Conservation (phyloP, 2,329 filamentous ascomycete species). For the Diaporthe helianthi region DNA sequence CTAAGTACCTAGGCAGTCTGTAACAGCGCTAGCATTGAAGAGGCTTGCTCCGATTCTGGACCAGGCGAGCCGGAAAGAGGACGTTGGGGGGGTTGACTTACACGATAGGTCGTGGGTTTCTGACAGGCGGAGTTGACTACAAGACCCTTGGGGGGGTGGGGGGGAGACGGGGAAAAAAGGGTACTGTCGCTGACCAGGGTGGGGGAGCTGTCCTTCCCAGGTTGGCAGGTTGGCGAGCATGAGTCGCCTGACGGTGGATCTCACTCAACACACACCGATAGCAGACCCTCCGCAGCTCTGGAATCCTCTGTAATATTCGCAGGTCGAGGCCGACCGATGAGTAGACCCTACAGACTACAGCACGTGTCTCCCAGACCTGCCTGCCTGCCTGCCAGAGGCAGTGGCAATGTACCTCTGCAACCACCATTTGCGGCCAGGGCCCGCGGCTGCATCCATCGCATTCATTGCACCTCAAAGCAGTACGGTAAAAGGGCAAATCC, state of each 20-base stretch:
- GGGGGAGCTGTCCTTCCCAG: neutral
- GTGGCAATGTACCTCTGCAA: slow-evolving; percentile 15
- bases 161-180: too few species aligned
- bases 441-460: slow-evolving; percentile 1
- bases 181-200: slow-evolving; percentile 14
- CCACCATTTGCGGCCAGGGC: neutral
- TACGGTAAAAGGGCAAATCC: neutral
- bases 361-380: too few species aligned
- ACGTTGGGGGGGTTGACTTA: neutral
- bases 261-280: slow-evolving; percentile 6
- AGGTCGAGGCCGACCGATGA: neutral
- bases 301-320: neutral
- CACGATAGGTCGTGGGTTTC: slow-evolving; percentile 5
- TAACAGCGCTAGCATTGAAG: neutral
- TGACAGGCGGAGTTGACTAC: slow-evolving; percentile 14
- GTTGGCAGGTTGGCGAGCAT: neutral
- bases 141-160: too few species aligned
- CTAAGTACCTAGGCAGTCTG: too few species aligned
- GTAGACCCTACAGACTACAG: too few species aligned
- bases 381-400: too few species aligned
- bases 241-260: slow-evolving; percentile 8
- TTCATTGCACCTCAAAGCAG: neutral
- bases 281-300: neutral
- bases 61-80: neutral
- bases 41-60: neutral